Base-by-base conservation (phyloP, 192 early-diverging fungal species). In the Mortierella hygrophila region DNA sequence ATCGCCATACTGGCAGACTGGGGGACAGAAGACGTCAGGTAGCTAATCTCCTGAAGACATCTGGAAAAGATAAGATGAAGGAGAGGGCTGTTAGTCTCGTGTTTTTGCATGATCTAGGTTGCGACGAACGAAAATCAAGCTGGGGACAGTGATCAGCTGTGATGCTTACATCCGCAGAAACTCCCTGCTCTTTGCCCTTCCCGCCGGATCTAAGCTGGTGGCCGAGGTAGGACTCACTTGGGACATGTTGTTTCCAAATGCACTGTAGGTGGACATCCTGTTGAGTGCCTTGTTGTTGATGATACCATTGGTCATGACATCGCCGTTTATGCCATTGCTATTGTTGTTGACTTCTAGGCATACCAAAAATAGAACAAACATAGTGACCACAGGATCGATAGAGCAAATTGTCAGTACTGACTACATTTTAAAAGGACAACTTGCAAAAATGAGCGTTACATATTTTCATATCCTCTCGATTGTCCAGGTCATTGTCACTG, bases 101-200 rank as follows among this genome's bases (percentile, higher is more conserved):
- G 38, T 42, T 21, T 42, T 40, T 42, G 15, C 0, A 70, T 72
- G 75, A 76, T 9, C 18, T 68, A 13, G 10, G 8, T 7, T n/a
- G 6, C 38, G 0, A 20, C 18, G 8, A 41, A 49, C 46, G 15
- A 68, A 47, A n/a, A 23, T 21, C 13, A 54, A 44, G 35, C 38
- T 10, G 73, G 55, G n/a, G n/a, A 10, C 63, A 57, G 10, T 72
- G 18, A 15, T 35, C 49, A 11, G 32, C 29, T 13, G 60, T 29
- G 2, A 15, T 3, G 8, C 84, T 77, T 86, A 80, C 84, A 86
- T 81, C 52, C 84, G 77, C 60, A 86, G 69, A 77, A 86, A 86
- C 72, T 86, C 84, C 57, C 84, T 77, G 84, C 84, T 86, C 72
- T 80, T 86, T 42, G 84, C 84, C 74, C 84, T 86, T 54, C 84